A percentile compares a stretch with the other conserved stretches of the same genome.
Conservation (phyloP, 176 grass and related monocot genomes). For the Secale cereale region DNA sequence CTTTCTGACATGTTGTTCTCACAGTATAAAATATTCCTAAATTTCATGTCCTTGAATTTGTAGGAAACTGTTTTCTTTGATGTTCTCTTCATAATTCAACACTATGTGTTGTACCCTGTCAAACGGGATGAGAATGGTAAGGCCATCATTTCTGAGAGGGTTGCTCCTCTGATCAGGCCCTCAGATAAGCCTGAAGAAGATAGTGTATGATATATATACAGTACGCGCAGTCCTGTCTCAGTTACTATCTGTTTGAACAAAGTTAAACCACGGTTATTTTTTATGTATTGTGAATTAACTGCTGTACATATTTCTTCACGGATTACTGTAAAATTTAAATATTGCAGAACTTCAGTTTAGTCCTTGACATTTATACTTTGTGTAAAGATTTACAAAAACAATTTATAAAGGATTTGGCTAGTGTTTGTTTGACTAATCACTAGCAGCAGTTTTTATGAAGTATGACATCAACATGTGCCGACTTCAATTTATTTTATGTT, state of each 20-base stretch:
- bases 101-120: conserved; percentile 80
- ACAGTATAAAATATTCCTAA: conserved; percentile 8
- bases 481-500: neutral
- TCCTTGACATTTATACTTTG: neutral
- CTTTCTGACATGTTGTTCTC: neutral
- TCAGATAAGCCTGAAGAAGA: conserved; percentile 72
- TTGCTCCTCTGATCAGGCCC: conserved; percentile 61
- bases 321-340: neutral
- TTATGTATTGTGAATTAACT: conserved; percentile 25
- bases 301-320: conserved; percentile 6
- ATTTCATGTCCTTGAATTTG: conserved; percentile 28
- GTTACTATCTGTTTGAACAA: conserved; percentile 14
- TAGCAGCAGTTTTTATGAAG: neutral
- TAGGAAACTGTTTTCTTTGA: conserved; percentile 92
- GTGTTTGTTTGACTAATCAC: neutral
- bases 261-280: neutral
- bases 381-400: conserved; percentile 10
- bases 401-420: neutral
- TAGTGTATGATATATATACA: conserved; percentile 50
- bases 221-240: neutral
- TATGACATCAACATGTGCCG: neutral
- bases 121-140: conserved; percentile 52
- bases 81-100: conserved; percentile 87
- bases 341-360: neutral
- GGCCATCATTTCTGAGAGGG: conserved; percentile 55